A percentile compares a stretch with the other conserved stretches of the same genome.
Evolutionary conservation across 208 protist genomes (phyloP).

Genomic region (Trypanosoma rangeli): DNA sequence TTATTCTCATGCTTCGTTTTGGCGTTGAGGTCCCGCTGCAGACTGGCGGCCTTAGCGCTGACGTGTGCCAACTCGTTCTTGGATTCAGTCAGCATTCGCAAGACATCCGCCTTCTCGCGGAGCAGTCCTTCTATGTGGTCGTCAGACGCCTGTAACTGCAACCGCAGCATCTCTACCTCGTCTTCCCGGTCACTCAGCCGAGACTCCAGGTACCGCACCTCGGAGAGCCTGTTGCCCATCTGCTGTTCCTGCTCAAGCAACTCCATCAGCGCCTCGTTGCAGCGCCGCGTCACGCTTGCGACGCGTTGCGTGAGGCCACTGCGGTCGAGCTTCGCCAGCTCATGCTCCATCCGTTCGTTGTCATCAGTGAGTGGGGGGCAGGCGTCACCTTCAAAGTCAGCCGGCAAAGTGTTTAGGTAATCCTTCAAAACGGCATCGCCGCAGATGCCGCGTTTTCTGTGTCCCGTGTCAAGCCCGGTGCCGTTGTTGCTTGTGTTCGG

Average conservation of each 20-base stretch:
- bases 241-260: conserved; percentile 33
- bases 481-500: neutral
- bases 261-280: conserved; percentile 23
- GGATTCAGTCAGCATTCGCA: conserved; percentile 47
- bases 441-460: neutral
- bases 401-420: conserved; percentile 21
- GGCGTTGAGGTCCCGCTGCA: conserved; percentile 24
- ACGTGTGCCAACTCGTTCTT: conserved; percentile 56
- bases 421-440: neutral
- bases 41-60: conserved; percentile 20
- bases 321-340: conserved; percentile 10
- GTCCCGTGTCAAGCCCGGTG: neutral
- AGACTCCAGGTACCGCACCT: conserved; percentile 34
- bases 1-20: conserved; percentile 9
- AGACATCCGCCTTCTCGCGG: conserved; percentile 43
- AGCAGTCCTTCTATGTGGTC: conserved; percentile 41
- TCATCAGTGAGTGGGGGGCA: conserved; percentile 1
- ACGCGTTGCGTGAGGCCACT: conserved; percentile 6
- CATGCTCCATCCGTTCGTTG: neutral
- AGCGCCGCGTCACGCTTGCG: neutral
- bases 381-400: conserved; percentile 17
- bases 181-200: conserved; percentile 35
- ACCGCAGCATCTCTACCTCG: conserved; percentile 33
- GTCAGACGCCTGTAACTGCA: conserved; percentile 38
- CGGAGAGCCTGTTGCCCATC: conserved; percentile 28